These are phyloP conservation scores for Kodamaea hsintzibuensis DNA, from an alignment of 805 yeast genomes.

Conservation along the genomic window DNA sequence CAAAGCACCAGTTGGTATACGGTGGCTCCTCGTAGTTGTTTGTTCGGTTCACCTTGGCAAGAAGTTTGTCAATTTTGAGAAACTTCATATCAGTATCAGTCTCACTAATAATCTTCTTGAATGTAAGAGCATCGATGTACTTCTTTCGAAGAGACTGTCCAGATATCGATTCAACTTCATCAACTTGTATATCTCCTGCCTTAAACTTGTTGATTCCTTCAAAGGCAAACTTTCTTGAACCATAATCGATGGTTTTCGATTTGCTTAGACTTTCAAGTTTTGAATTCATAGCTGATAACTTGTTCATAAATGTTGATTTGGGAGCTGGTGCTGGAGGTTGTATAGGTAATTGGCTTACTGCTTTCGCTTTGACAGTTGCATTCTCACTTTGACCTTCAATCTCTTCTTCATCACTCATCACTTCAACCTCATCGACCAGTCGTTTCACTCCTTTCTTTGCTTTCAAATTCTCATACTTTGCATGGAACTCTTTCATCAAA, in stretches of 20 bases:
- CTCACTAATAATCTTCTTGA: conserved; percentile 44
- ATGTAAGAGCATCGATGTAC: conserved; percentile 28
- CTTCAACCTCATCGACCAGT: conserved; percentile 2
- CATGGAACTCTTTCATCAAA: conserved; percentile 36
- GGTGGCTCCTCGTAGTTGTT: conserved; percentile 60
- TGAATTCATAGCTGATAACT: conserved; percentile 17
- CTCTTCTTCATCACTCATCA: conserved; percentile 11
- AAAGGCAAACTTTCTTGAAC: conserved; percentile 27
- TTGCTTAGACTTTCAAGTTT: conserved; percentile 5
- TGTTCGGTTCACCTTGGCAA: conserved; percentile 70
- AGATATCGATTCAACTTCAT: conserved; percentile 25
- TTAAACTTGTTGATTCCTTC: conserved; percentile 14
- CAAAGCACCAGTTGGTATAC: conserved; percentile 73
- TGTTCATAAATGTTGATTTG: conserved; percentile 18
- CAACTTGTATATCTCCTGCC: conserved; percentile 10
- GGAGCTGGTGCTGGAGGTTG: conserved; percentile 5
- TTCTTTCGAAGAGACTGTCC: conserved; percentile 18
- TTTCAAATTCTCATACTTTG: conserved; percentile 22
- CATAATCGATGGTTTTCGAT: conserved; percentile 20
- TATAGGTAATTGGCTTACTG: neutral
- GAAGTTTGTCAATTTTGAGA: conserved; percentile 56
- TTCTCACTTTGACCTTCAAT: conserved; percentile 5
- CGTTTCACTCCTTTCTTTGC: conserved; percentile 14
- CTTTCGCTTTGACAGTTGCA: neutral
- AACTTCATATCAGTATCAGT: conserved; percentile 41